Evolutionary conservation across 495 filamentous ascomycete species (phyloP).

Genomic region (Penicillium nucicola): DNA sequence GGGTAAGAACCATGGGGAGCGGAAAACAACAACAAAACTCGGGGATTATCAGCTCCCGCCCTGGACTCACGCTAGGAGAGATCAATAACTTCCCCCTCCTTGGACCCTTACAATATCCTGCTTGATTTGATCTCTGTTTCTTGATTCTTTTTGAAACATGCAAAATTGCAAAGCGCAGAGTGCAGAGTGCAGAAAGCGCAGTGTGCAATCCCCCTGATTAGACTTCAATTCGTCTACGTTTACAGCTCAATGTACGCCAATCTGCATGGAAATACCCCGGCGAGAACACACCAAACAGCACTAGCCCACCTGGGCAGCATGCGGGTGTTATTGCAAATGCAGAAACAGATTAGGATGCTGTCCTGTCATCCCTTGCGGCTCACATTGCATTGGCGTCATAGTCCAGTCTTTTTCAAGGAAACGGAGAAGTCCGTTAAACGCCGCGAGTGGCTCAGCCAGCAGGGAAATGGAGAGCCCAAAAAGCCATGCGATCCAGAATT

Average conservation of each 20-base stretch:
- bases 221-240: too few species aligned
- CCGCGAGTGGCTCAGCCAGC: constrained; percentile 5
- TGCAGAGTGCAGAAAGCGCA: too few species aligned
- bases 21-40: constrained; percentile 24
- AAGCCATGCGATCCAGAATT: constrained; percentile 20
- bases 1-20: constrained; percentile 10
- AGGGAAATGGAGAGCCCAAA: constrained; percentile 1
- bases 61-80: constrained; percentile 25
- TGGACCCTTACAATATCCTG: not conserved
- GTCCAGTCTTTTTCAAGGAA: constrained; percentile 7
- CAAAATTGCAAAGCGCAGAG: too few species aligned
- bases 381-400: constrained; percentile 22
- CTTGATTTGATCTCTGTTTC: not conserved
- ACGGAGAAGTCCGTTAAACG: constrained; percentile 19
- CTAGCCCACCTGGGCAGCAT: constrained; percentile 8
- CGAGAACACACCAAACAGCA: not conserved
- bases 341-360: constrained; percentile 6
- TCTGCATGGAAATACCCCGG: not conserved
- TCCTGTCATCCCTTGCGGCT: constrained; percentile 26
- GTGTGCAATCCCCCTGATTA: too few species aligned
- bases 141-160: too few species aligned
- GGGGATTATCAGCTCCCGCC: constrained; percentile 19
- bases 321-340: constrained; percentile 13
- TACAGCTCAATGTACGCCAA: not conserved
- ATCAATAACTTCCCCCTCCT: constrained; percentile 10